phyloP scores from a whole-genome alignment of 2,329 filamentous ascomycete species.

The Calonectria pteridis region DNA sequence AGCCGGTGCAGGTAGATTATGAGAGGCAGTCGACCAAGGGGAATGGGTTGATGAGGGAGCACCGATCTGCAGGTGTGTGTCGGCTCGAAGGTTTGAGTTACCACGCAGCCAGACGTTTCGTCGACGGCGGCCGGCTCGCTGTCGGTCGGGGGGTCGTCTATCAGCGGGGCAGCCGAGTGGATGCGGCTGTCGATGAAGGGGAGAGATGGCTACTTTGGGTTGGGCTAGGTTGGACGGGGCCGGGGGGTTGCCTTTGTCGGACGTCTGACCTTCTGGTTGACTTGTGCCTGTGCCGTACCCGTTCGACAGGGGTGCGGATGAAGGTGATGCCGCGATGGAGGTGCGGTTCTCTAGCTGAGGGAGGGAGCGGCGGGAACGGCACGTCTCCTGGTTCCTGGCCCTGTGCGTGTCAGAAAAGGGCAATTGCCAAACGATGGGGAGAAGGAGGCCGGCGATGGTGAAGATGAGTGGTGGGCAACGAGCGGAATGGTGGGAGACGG shows the following conservation, averaged over 20 bases:
- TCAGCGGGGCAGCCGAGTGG: slow-evolving; percentile 43
- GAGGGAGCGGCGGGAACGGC: slow-evolving; percentile 12
- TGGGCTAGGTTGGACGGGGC: slow-evolving; percentile 35
- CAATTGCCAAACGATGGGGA: background rate
- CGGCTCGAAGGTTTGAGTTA: slow-evolving; percentile 32
- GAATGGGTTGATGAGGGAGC: slow-evolving; percentile 28
- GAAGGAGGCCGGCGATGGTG: background rate
- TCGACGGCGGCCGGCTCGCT: slow-evolving; percentile 26
- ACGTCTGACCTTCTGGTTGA: slow-evolving; percentile 27
- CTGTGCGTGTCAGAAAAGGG: slow-evolving; percentile 12
- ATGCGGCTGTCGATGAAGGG: slow-evolving; percentile 37
- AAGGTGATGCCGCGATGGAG: slow-evolving; percentile 19
- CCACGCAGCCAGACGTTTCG: slow-evolving; percentile 20
- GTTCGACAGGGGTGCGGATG: slow-evolving; percentile 21
- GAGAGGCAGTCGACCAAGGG: slow-evolving; percentile 30
- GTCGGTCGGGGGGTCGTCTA: slow-evolving; percentile 33
- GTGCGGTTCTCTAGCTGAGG: background rate
- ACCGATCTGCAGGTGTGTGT: slow-evolving; percentile 40
- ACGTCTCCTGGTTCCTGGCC: slow-evolving; percentile 6
- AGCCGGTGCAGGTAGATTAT: slow-evolving; percentile 25
- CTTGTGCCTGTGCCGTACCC: slow-evolving; percentile 31
- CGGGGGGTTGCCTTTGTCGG: slow-evolving; percentile 28
- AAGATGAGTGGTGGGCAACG: background rate
- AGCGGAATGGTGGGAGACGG: slow-evolving; percentile 2
- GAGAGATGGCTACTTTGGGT: slow-evolving; percentile 29